Evolutionary conservation across 768 basidiomycete genomes (phyloP).

Genomic region (Paxillus involutus): DNA sequence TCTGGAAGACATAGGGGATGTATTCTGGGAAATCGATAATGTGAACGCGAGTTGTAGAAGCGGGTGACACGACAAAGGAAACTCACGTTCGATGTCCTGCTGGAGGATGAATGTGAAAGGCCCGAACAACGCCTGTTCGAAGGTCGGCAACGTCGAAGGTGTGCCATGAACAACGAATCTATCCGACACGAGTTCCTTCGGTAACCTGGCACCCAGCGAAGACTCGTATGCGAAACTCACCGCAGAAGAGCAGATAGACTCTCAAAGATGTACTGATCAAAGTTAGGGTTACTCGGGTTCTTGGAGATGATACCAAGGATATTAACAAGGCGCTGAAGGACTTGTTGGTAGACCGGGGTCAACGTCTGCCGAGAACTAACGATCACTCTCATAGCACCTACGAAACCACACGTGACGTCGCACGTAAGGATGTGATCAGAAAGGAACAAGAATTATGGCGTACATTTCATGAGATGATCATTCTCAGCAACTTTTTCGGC

Average conservation of each 20-base stretch:
- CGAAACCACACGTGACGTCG: background rate
- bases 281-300: slow-evolving; percentile 97
- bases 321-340: slow-evolving; percentile 70
- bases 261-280: slow-evolving; percentile 98
- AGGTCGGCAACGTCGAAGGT: slow-evolving; percentile 62
- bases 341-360: slow-evolving; percentile 61
- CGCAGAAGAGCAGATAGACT: slow-evolving; percentile 91
- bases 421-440: background rate
- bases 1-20: slow-evolving; percentile 95
- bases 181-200: background rate
- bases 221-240: slow-evolving; percentile 36
- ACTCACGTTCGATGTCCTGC: slow-evolving; percentile 89
- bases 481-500: slow-evolving; percentile 96
- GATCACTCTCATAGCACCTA: slow-evolving; percentile 92
- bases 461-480: slow-evolving; percentile 97
- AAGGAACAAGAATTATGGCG: slow-evolving; percentile 13
- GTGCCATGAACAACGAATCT: slow-evolving; percentile 82
- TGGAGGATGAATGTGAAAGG: slow-evolving; percentile 87
- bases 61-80: background rate
- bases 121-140: slow-evolving; percentile 81
- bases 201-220: background rate
- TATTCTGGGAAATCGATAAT: slow-evolving; percentile 59
- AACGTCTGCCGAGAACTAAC: slow-evolving; percentile 83
- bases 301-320: slow-evolving; percentile 88
- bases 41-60: background rate